Base-by-base conservation (phyloP, 2,329 filamentous ascomycete genomes). In the Albifimbria verrucaria region DNA sequence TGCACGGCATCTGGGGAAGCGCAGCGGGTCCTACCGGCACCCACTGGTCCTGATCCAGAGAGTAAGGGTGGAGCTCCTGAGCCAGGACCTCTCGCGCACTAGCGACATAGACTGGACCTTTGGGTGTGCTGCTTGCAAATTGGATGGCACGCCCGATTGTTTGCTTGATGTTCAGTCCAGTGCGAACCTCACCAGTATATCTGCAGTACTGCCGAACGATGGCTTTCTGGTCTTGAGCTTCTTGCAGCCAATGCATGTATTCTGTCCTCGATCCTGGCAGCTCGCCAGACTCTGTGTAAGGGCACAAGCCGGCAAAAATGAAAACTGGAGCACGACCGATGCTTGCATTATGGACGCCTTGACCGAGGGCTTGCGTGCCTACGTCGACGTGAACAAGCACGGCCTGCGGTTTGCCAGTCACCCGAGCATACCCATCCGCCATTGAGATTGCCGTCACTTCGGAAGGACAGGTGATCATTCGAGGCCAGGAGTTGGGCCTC, bases 191-290 rank as follows among this genome's bases (percentile, higher is more conserved):
- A 7, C 79, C 88, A 0, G 85, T 74, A 63, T 92, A 94, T 15
- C 90, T 81, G 68, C 90, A 93, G 68, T 93, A 93, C 71, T 93
- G 90, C 1, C 81, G 76, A 15, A 94, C 75, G 55, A 94, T 90
- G 64, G 83, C 79, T 66, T 86, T 88, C 69, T 92, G 88, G 62
- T 91, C 87, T 0, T 86, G 87, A 12, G 89, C 85, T 67, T 92
- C 87, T 63, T 92, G 88, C 46, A 90, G 85, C 86, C 88, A 92
- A 66, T 91, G 88, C 57, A 90, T 90, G 66, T 88, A 90, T 68
- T 91, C 88, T 0, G 87, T 90, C 51, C 88, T 75, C 5, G 80
- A 84, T 5, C 88, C 88, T 6, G 84, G 77, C 72, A 87, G 81
- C 70, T 91, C 88, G 12, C 88, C 88, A 61, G 90, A 86, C 18